Percentiles rank a stretch among this genome's conserved stretches.
phyloP scores from a whole-genome alignment of 805 yeast genomes.

The Suhomyces faveliae region DNA sequence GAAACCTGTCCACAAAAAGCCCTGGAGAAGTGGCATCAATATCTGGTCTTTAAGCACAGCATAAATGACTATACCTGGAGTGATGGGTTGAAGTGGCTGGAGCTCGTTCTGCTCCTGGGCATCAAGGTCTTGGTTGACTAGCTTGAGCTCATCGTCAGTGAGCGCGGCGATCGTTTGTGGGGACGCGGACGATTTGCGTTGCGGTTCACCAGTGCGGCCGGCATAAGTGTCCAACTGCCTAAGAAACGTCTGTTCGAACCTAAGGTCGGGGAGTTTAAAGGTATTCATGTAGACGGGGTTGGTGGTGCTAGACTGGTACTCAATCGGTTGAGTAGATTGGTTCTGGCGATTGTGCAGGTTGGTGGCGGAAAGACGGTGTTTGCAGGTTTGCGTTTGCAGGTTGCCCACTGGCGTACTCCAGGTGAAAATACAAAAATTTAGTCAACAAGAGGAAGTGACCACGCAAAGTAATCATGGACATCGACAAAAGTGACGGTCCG shows the following conservation, averaged over 20 bases:
- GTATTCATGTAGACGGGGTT: background rate
- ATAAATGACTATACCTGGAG: conserved; percentile 45
- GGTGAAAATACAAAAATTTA: background rate
- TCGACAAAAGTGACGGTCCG: conserved; percentile 52
- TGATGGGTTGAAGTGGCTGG: conserved; percentile 36
- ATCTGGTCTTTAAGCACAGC: conserved; percentile 52
- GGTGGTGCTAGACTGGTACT: background rate
- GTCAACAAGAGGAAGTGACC: conserved; percentile 3
- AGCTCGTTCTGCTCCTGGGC: conserved; percentile 8
- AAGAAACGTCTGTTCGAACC: conserved; percentile 64
- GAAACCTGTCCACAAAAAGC: conserved; percentile 45
- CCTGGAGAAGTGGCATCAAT: conserved; percentile 54
- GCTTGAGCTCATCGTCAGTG: conserved; percentile 11
- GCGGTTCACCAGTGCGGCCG: conserved; percentile 13
- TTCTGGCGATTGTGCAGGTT: background rate
- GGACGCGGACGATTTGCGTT: background rate
- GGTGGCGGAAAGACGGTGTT: no score
- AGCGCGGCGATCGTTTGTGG: conserved; percentile 2
- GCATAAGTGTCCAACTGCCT: conserved; percentile 32
- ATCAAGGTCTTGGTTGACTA: conserved; percentile 10
- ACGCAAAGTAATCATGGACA: conserved; percentile 25
- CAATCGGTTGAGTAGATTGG: background rate
- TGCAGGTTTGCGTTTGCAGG: conserved; percentile 4
- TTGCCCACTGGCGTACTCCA: background rate
- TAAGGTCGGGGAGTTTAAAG: conserved; percentile 52